Base-by-base conservation (phyloP, 495 filamentous ascomycete species). In the Penicillium dipodomyicola region DNA sequence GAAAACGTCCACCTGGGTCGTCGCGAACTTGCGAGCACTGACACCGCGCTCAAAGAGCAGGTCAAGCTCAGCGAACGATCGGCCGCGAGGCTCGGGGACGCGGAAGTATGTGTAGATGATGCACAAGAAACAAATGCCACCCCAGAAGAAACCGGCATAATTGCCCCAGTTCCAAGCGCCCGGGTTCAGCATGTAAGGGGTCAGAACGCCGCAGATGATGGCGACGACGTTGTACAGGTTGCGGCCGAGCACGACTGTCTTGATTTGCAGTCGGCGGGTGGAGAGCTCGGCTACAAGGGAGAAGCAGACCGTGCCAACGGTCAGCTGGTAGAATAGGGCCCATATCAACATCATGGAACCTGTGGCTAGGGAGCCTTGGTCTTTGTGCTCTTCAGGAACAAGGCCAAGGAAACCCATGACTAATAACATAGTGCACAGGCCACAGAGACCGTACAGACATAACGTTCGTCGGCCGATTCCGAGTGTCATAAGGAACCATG, bases 91-190 rank as follows among this genome's bases (percentile, higher is more conserved):
- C 59, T 92, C 88, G 0, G 88, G 88, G 1, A 92, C 79, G 7
- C 88, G 82, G 79, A 90, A 90, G 71, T 83, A 92, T 0, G 82
- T 81, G 68, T 88, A 92, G 5, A 90, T 70, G 52, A 90, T 82
- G 69, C 86, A 90, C 35, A 83, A 67, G 73, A 89, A 88, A 68
- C 87, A 89, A 49, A 84, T 83, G 0, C 84, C 87, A 9, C 80
- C 86, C 87, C 86, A 92, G 77, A 92, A 90, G 70, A 92, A 90
- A n/a, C 86, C 87, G n/a, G 87, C 78, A 56, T 82, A 89, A 59
- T 87, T 88, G 45, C 80, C 74, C 88, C 87, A 93, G 69, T 89
- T 65, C 88, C 88, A 91, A 0, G 83, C 87, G 0, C 70, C 73
- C 0, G 87, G 86, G 71, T 90, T 91, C 33, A 92, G 70, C 87